These are phyloP conservation scores for Glycine tomentella DNA, from an alignment of 306 rosid genomes.

Conservation along the genomic window DNA sequence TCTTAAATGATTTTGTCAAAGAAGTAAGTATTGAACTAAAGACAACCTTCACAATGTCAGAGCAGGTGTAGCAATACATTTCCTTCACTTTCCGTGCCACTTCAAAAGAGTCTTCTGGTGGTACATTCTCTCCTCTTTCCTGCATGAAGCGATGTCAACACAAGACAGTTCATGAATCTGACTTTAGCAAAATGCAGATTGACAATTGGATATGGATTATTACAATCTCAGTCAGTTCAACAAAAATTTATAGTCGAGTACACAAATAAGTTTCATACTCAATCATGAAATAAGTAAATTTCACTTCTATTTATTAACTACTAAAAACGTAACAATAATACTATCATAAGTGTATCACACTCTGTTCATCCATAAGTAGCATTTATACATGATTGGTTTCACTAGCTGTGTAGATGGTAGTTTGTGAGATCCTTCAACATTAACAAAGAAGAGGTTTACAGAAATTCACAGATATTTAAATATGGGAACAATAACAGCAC, in stretches of 20 bases:
- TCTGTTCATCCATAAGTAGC: conserved; percentile 21
- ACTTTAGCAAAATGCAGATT: conserved; percentile 20
- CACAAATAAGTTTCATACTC: neutral
- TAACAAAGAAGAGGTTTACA: neutral
- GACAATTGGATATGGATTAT: conserved; percentile 35
- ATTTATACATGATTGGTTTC: neutral
- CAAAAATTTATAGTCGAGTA: neutral
- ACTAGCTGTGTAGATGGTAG: neutral
- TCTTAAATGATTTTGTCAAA: neutral
- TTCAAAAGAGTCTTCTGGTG: conserved; percentile 96
- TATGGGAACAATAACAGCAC: conserved; percentile 19
- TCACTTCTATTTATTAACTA: conserved; percentile 6
- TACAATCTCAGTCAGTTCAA: conserved; percentile 15
- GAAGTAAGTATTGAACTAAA: conserved; percentile 28
- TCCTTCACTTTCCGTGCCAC: conserved; percentile 99
- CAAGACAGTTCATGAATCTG: conserved; percentile 45
- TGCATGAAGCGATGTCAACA: conserved; percentile 51
- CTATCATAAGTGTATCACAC: conserved; percentile 16
- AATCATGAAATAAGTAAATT: conserved; percentile 14
- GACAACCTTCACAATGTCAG: conserved; percentile 96
- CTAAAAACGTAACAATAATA: neutral
- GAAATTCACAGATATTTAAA: conserved; percentile 21
- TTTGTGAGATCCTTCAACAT: conserved; percentile 27
- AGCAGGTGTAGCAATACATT: conserved; percentile 91
- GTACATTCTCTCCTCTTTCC: conserved; percentile 99